These are phyloP conservation scores for Hypoxylon sp. DNA, from an alignment of 2,329 filamentous ascomycete species.

Conservation along the genomic window DNA sequence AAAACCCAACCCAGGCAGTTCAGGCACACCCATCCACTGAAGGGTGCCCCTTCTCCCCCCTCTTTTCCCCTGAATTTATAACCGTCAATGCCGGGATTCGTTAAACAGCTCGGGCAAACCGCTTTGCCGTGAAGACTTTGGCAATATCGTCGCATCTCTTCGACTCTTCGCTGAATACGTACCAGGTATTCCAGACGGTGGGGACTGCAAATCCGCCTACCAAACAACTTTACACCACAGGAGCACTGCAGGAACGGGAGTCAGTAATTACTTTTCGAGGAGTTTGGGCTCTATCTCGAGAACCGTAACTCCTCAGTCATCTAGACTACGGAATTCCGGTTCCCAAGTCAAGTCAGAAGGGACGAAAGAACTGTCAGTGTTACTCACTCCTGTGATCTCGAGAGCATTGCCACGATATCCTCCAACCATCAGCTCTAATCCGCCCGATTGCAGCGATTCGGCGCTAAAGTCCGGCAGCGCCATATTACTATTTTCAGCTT, in stretches of 20 bases:
- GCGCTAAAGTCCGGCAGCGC: background rate
- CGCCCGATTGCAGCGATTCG: constrained; percentile 1
- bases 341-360: too few species aligned
- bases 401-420: constrained; percentile 4
- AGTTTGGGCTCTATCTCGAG: too few species aligned
- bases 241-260: too few species aligned
- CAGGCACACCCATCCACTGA: constrained; percentile 16
- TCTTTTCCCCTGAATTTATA: background rate
- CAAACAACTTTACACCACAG: constrained; percentile 27
- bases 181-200: constrained; percentile 31
- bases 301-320: too few species aligned
- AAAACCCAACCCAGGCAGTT: constrained; percentile 19
- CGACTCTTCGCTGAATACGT: background rate
- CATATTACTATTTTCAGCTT: too few species aligned
- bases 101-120: constrained; percentile 26
- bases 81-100: background rate
- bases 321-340: too few species aligned
- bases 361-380: too few species aligned
- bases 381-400: constrained; percentile 14
- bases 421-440: constrained; percentile 4
- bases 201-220: constrained; percentile 28
- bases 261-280: too few species aligned
- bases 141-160: constrained; percentile 9
- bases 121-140: constrained; percentile 11
- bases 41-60: background rate